These are phyloP conservation scores for Botrytis squamosa DNA, from an alignment of 2,329 filamentous ascomycete genomes.

Conservation along the genomic window DNA sequence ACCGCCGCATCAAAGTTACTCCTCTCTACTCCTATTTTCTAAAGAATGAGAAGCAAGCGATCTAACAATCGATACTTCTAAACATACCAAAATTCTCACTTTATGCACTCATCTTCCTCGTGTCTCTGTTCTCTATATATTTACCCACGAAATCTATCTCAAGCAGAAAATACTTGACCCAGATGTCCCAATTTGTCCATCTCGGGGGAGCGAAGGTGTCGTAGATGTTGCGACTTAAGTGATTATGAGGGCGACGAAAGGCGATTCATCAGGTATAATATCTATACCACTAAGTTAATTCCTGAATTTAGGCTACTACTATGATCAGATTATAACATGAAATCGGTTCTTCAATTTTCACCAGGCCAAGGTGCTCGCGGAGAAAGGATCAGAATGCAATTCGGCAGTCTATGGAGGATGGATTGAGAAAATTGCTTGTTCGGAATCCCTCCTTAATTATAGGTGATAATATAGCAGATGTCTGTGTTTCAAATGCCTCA, in stretches of 20 bases:
- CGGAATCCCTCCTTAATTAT: background rate
- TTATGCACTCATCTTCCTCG: background rate
- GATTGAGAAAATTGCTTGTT: background rate
- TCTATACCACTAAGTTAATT: background rate
- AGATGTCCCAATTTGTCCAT: accelerated
- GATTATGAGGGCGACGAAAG: background rate
- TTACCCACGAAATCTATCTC: background rate
- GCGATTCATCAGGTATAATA: accelerated
- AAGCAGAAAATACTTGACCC: accelerated
- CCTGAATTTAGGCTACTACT: accelerated
- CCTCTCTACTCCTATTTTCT: background rate
- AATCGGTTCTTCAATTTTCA: accelerated
- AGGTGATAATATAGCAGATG: accelerated
- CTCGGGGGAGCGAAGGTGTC: accelerated
- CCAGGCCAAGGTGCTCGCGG: background rate
- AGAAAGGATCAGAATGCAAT: background rate
- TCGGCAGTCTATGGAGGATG: no score
- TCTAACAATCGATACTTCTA: background rate
- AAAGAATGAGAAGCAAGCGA: background rate
- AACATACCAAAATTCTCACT: accelerated
- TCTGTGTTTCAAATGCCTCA: background rate
- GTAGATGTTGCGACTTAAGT: no score
- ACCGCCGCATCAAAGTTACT: background rate
- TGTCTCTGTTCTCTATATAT: background rate
- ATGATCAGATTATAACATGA: background rate